phyloP scores from a whole-genome alignment of 352 stramenopile species.

The Paralagenidium karlingii region DNA sequence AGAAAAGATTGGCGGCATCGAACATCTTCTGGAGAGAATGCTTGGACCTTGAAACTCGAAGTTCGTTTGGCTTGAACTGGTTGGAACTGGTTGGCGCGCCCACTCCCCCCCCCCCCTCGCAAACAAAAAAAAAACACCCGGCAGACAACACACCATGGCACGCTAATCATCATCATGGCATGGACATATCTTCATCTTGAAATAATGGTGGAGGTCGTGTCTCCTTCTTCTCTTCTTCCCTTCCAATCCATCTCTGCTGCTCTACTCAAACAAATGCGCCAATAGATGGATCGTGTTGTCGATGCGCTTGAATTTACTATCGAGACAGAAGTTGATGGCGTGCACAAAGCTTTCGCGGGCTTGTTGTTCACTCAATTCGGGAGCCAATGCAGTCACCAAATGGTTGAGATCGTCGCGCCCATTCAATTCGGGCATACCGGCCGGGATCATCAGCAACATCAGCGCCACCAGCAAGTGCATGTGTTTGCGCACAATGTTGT shows the following conservation, averaged over 20 bases:
- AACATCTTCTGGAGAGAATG: no score
- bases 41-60: no score
- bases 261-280: conserved; percentile 34
- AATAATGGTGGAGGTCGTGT: no score
- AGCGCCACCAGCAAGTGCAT: conserved; percentile 78
- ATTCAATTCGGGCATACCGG: conserved; percentile 72
- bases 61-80: no score
- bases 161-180: no score
- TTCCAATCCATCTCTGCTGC: conserved; percentile 1
- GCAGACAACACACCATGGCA: no score
- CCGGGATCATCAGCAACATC: conserved; percentile 79
- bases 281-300: conserved; percentile 82
- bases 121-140: no score
- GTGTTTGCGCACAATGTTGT: conserved; percentile 71
- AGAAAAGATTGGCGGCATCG: no score
- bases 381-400: conserved; percentile 58
- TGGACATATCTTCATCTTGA: no score
- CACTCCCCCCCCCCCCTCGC: no score
- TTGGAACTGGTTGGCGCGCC: no score
- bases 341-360: conserved; percentile 57
- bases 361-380: conserved; percentile 54
- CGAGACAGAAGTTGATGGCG: conserved; percentile 70
- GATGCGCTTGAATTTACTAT: conserved; percentile 79
- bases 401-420: conserved; percentile 80
- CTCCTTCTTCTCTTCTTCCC: not conserved